Base-by-base conservation (phyloP, 1,284 basidiomycete genomes). In the Fomitopsis palustris region DNA sequence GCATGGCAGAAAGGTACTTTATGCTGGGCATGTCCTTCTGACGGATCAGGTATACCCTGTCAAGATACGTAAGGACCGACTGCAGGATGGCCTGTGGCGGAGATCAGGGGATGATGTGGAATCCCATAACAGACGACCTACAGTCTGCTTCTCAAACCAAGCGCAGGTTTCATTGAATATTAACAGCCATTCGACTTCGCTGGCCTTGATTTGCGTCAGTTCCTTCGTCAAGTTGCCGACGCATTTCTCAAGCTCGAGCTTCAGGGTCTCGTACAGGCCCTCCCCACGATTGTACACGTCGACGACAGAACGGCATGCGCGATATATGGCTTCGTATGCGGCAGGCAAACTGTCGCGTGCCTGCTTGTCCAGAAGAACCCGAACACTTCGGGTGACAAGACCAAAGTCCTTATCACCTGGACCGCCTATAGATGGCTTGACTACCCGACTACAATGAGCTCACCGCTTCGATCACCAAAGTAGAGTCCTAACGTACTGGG, bases 131-230 rank as follows among this genome's bases (percentile, higher is more conserved):
- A 9, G 31, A 49, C 9, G 43, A 21, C 87, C 71, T 67, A 88
- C 87, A 62, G 88, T 77, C 65, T 81, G 78, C 35, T 70, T 72
- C 65, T 88, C 84, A 52, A 87, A 88, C 86, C 85, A 88, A 21
- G 75, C 72, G 65, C 85, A 86, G 0, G 71, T 67, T 16, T 75
- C 70, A 2, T 83, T 83, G 59, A 90, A 83, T 12, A 74, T 69
- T 0, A 65, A 63, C 6, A 90, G 70, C 83, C 86, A 90, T 5
- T 74, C 71, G 29, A 77, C 73, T 1, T 72, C 74, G 12, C 70
- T 65, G 0, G 69, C 64, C 43, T 56, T 43, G 2, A 66, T 56
- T 1, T 57, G 53, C 25, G 57, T 27, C 3, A 88, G 77, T 7
- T 71, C 69, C 14, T 60, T 71, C 6, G 74, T 73, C 9, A 88